Evolutionary conservation across 495 filamentous ascomycete genomes (phyloP), one percentile per base, ranked within the genome.

Genomic region (Penicillium macrosclerotiorum): DNA sequence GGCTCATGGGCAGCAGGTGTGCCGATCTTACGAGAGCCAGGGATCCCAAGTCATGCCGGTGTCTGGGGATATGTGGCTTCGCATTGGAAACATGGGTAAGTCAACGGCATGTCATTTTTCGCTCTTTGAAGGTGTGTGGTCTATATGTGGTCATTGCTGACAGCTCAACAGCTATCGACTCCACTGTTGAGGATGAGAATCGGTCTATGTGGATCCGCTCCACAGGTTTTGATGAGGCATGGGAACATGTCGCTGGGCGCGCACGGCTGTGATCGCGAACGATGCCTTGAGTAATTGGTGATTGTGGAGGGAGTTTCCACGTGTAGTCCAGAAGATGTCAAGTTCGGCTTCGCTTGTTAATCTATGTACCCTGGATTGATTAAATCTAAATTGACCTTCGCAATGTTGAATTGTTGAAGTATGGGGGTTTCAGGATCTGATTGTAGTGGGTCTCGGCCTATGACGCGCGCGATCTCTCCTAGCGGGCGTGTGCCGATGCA

Each of bases 61-160:
- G 24, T 77, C 79, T 49, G 81, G 79, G 1, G 74, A 80, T 50
- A 74, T 83, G 73, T 96, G 90, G 89, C 60, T 76, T 48, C 81
- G 75, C 63, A 70, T 91, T 54, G 80, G 75, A 19, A 77, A 89
- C 62, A 78, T 64, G 47, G 64, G 62, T 73, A 31, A 50, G 55
- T 85, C 84, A 0, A n/a, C 85, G 90, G 61, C 62, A 70, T 23
- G 62, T 6, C 39, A 20, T 13, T 77, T 37, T 89, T 89, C 62
- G 60, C 87, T 5, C 65, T 79, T 19, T 14, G 13, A 23, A n/a
- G 7, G 22, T 3, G 40, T 19, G 17, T 42, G 31, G 36, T 43
- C 17, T 25, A 37, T 5, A 23, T 17, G 12, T 27, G 5, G 12
- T 39, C 40, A 19, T 34, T 22, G 33, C 54, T 57, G 16, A 60